phyloP scores from a whole-genome alignment of 2,329 filamentous ascomycete genomes.

The Monilinia polystroma region DNA sequence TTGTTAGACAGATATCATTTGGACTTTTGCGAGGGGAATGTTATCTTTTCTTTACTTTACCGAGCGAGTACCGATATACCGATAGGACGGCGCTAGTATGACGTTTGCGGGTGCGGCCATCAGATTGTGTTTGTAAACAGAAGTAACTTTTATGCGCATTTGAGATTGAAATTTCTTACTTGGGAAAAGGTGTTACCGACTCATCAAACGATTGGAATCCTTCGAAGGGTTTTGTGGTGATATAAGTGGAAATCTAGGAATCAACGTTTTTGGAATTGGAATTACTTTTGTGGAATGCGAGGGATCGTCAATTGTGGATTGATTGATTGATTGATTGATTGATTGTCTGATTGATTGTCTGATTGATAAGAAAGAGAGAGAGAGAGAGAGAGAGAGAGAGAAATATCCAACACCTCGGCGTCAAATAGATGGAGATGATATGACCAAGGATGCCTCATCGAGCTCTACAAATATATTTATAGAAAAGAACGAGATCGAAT shows the following conservation, averaged over 20 bases:
- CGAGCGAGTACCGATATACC: slow-evolving; percentile 1
- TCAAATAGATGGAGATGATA: slow-evolving; percentile 8
- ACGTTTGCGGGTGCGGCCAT: slow-evolving; percentile 10
- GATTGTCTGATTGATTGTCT: slow-evolving; percentile 6
- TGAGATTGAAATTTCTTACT: background rate
- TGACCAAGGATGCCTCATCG: slow-evolving; percentile 19
- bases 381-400: background rate
- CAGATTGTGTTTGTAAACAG: background rate
- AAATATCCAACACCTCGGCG: no score
- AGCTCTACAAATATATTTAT: slow-evolving; percentile 14
- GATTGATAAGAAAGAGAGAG: no score
- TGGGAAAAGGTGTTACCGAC: background rate
- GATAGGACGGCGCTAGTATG: slow-evolving; percentile 18
- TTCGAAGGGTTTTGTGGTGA: background rate
- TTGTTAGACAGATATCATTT: no score
- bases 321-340: background rate
- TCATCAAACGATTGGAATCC: background rate
- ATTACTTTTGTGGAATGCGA: background rate
- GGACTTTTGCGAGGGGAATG: background rate
- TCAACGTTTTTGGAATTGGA: no score
- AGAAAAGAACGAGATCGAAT: slow-evolving; percentile 13
- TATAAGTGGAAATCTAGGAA: background rate
- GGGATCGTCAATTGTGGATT: background rate
- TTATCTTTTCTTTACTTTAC: no score
- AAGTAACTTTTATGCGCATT: background rate